These are phyloP conservation scores for Lecanoromycetidae sp. DNA, from an alignment of 2,329 filamentous ascomycete genomes.

Conservation along the genomic window DNA sequence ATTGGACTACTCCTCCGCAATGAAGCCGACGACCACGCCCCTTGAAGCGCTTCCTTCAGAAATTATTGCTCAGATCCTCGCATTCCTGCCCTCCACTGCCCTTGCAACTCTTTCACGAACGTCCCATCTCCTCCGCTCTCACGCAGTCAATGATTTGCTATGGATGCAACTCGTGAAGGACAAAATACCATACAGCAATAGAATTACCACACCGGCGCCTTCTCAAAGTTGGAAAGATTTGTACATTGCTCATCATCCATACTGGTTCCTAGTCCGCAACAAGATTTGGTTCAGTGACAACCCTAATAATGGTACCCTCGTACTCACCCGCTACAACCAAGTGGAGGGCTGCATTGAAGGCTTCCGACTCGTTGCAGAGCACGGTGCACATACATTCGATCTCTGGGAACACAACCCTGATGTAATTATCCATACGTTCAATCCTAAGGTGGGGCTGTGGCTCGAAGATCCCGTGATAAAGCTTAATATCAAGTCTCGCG, in stretches of 20 bases:
- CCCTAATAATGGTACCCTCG: constrained; percentile 49
- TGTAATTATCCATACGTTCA: constrained; percentile 60
- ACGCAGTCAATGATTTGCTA: constrained; percentile 53
- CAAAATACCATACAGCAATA: constrained; percentile 46
- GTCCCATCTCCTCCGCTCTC: constrained; percentile 48
- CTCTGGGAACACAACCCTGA: constrained; percentile 53
- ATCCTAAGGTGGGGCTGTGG: constrained; percentile 58
- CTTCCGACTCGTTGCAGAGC: constrained; percentile 60
- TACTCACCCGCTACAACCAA: constrained; percentile 66
- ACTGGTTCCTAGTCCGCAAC: constrained; percentile 71
- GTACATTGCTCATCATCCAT: constrained; percentile 61
- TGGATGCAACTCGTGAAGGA: constrained; percentile 61
- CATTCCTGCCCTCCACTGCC: constrained; percentile 51
- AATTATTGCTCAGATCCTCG: constrained; percentile 59
- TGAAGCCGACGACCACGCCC: constrained; percentile 15
- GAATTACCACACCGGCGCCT: constrained; percentile 45
- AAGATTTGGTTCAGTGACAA: constrained; percentile 80
- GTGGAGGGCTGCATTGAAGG: constrained; percentile 65
- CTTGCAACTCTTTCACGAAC: constrained; percentile 49
- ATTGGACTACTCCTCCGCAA: neutral
- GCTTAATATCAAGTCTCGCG: constrained; percentile 26
- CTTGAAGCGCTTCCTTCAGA: constrained; percentile 58
- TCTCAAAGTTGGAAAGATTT: constrained; percentile 56
- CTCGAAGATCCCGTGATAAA: constrained; percentile 58
- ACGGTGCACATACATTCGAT: constrained; percentile 42